phyloP scores from a whole-genome alignment of 352 stramenopile species.

The Phytophthora melonis region DNA sequence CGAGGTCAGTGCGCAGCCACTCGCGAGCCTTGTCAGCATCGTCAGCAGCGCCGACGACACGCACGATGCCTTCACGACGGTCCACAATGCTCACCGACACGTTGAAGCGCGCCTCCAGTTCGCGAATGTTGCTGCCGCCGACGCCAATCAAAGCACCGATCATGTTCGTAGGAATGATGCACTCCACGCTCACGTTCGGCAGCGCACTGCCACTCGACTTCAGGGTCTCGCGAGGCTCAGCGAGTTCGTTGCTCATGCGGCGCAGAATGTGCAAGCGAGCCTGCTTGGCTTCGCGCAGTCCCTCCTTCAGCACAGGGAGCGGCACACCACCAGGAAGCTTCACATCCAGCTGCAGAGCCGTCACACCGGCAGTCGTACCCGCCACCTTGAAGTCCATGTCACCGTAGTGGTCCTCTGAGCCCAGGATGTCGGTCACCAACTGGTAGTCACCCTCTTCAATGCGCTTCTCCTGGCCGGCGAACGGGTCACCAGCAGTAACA shows the following conservation, averaged over 20 bases:
- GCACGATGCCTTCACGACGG: constrained; percentile 84
- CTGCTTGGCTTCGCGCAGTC: constrained; percentile 85
- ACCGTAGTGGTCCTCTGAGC: constrained; percentile 97
- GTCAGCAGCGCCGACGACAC: constrained; percentile 87
- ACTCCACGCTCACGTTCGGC: constrained; percentile 65
- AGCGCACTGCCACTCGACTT: constrained; percentile 54
- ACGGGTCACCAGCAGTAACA: constrained; percentile 76
- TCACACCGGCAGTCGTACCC: constrained; percentile 92
- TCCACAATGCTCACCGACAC: constrained; percentile 78
- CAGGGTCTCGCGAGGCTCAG: constrained; percentile 61
- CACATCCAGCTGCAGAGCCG: constrained; percentile 97
- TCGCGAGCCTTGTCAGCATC: constrained; percentile 82
- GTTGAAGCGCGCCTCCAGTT: constrained; percentile 71
- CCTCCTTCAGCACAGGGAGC: constrained; percentile 85
- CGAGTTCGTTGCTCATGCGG: constrained; percentile 85
- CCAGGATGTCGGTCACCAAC: constrained; percentile 97
- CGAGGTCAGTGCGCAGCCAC: constrained; percentile 64
- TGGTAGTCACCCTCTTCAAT: constrained; percentile 80
- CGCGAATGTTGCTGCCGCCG: constrained; percentile 77
- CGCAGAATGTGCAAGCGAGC: constrained; percentile 84
- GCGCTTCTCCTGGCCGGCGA: constrained; percentile 53
- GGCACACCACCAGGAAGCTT: constrained; percentile 93
- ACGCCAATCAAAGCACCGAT: constrained; percentile 81
- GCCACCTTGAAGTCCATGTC: constrained; percentile 99
- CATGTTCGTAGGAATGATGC: constrained; percentile 56